Evolutionary conservation across 768 basidiomycete species (phyloP).

Genomic region (Mycena filopes): DNA sequence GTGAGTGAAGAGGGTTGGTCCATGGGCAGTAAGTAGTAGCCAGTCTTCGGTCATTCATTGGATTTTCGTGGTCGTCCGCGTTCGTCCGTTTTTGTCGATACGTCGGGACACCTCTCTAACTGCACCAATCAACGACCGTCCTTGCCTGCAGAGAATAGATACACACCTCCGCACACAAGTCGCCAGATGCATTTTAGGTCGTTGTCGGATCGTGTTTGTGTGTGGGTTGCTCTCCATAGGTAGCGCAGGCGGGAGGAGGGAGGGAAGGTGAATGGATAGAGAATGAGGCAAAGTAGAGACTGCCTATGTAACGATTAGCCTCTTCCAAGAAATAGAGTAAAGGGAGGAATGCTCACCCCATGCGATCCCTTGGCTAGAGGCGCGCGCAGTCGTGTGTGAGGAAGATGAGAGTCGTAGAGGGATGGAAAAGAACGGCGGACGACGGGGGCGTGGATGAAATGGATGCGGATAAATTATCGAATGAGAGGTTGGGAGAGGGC

Average conservation of each 20-base stretch:
- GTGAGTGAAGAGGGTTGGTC: too few species aligned
- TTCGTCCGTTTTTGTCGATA: conserved; percentile 22
- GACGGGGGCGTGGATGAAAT: conserved; percentile 2
- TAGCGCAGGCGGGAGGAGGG: neutral
- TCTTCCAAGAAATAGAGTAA: too few species aligned
- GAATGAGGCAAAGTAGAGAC: too few species aligned
- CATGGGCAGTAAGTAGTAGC: neutral
- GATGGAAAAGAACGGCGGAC: neutral
- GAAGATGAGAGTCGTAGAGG: too few species aligned
- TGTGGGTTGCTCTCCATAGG: neutral
- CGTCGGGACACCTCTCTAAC: conserved; percentile 7
- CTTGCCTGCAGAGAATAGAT: too few species aligned
- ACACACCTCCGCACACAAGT: conserved; percentile 4
- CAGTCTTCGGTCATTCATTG: neutral
- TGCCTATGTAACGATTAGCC: too few species aligned
- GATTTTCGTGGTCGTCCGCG: conserved; percentile 5
- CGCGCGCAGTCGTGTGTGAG: too few species aligned
- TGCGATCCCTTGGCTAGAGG: too few species aligned
- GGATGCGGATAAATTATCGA: conserved; percentile 3
- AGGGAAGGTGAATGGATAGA: too few species aligned
- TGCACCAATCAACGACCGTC: neutral
- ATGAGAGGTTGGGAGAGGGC: neutral
- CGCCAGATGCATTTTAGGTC: conserved; percentile 29
- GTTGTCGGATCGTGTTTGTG: neutral
- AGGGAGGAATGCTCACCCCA: too few species aligned